Evolutionary conservation across 2,329 filamentous ascomycete species (phyloP).

Genomic region (Fusarium staphyleae): DNA sequence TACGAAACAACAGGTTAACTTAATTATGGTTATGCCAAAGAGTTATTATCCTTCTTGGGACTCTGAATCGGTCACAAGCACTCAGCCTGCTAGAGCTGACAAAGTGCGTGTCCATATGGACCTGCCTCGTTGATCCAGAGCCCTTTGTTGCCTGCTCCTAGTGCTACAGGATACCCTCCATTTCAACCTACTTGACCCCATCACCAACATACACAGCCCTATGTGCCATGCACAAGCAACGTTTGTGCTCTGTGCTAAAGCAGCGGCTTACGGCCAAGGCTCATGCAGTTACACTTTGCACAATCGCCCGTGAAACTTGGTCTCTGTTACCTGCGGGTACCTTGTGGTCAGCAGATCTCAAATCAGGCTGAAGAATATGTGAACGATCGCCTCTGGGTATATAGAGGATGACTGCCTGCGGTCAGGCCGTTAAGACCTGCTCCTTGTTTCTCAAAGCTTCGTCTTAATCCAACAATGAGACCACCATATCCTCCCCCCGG

Average conservation of each 20-base stretch:
- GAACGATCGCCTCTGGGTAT: conserved; percentile 7
- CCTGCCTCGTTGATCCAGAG: not conserved
- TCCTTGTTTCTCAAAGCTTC: not conserved
- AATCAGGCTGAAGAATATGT: conserved; percentile 14
- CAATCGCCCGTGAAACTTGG: conserved; percentile 23
- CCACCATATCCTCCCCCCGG: not conserved
- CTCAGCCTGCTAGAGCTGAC: not conserved
- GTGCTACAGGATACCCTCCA: conserved; percentile 25
- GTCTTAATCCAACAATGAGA: conserved; percentile 19
- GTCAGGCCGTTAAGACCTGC: not conserved
- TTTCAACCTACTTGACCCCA: not conserved
- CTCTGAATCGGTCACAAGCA: not conserved
- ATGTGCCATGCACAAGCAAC: conserved; percentile 13
- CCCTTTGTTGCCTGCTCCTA: conserved; percentile 21
- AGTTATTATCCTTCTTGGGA: not conserved
- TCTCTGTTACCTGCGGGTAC: conserved; percentile 14
- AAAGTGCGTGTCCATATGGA: not conserved
- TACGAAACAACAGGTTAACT: not conserved
- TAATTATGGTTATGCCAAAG: not conserved
- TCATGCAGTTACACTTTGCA: conserved; percentile 14
- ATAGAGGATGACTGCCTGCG: conserved; percentile 14
- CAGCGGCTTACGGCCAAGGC: conserved; percentile 16
- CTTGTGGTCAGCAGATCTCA: conserved; percentile 12
- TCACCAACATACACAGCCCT: conserved; percentile 17
- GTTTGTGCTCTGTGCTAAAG: conserved; percentile 13